Evolutionary conservation across 2,329 filamentous ascomycete genomes (phyloP), one percentile per base, ranked within the genome.

Genomic region (Paraphaeosphaeria sporulosa): DNA sequence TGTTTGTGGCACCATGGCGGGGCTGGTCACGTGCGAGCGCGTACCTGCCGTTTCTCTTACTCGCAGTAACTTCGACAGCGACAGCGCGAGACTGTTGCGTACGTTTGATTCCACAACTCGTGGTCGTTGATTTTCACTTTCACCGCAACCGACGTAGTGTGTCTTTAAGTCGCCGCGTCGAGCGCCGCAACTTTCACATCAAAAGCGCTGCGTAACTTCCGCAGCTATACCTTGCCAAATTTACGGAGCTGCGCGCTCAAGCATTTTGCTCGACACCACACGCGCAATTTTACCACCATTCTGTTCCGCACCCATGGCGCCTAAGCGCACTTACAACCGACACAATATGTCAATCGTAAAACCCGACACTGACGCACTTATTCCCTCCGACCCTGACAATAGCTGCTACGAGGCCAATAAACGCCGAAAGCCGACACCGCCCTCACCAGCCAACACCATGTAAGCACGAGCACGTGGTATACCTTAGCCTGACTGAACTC

Each of bases 271-370:
- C 27, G 17, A 25, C 47, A 38, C 19, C 21, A 36, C 13, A 17
- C 13, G 30, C 19, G 43, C 36, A 25, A 17, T 30, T 17, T 46
- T 52, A 43, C 43, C 23, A 19, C 46, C 32, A 4, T 25, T 25
- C 9, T 17, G 13, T 12, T 23, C n/a, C 51, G 21, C 25, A 17
- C 9, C 12, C 19, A 59, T 59, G 57, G 27, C n/a, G 12, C 27
- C 44, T 23, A 60, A 57, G 23, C 51, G 58, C 13, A 55, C 52
- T n/a, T 60, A 60, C 38, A 44, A 46, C n/a, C 51, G 55, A 17
- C 17, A 25, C 8, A 47, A 48, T 23, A 59, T 48, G 48, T 49
- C 47, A 15, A 30, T 52, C 15, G 36, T 23, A 8, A 15, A 36
- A 17, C n/a, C 43, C 30, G 51, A 50, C 30, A 12, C 43, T 21